Evolutionary conservation across 805 yeast species (phyloP).

Genomic region (Starmerella roubikii): DNA sequence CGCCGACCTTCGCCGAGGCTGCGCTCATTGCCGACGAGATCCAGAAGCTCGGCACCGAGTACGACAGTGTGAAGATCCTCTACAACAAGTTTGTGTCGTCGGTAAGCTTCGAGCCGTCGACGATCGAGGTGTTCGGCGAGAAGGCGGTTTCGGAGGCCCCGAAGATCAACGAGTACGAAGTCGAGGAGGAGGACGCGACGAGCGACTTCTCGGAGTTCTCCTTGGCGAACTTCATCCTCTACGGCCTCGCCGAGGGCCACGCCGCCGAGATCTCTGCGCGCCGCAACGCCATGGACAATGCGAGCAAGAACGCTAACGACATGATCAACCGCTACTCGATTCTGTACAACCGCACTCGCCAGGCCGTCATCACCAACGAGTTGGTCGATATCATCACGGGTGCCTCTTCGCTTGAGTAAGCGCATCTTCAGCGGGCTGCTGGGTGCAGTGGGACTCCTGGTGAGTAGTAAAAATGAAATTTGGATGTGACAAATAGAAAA

Average conservation of each 20-base stretch:
- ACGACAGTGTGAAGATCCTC: conserved; percentile 64
- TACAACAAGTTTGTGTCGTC: conserved; percentile 82
- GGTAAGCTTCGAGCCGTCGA: conserved; percentile 78
- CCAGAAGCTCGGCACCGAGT: conserved; percentile 38
- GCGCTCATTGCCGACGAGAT: conserved; percentile 81
- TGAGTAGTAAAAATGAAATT: background rate
- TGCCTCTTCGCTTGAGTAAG: conserved; percentile 92
- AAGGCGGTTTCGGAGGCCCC: conserved; percentile 71
- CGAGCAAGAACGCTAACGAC: conserved; percentile 98
- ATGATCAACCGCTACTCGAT: conserved; percentile 94
- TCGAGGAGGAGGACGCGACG: conserved; percentile 36
- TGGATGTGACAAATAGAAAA: background rate
- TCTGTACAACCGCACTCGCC: conserved; percentile 98
- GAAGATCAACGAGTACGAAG: conserved; percentile 67
- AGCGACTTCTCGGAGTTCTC: conserved; percentile 60
- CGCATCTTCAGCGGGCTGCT: background rate
- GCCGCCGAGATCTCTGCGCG: conserved; percentile 97
- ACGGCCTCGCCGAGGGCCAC: conserved; percentile 95
- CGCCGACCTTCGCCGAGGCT: conserved; percentile 86
- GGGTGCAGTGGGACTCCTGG: background rate
- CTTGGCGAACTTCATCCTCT: conserved; percentile 74
- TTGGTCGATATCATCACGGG: conserved; percentile 99
- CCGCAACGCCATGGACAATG: conserved; percentile 99
- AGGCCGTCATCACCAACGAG: conserved; percentile 98
- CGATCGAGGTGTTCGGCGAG: conserved; percentile 51